Evolutionary conservation across 2,329 filamentous ascomycete genomes (phyloP), one percentile per base, ranked within the genome.

Genomic region (Ascochyta viciae-villosae): DNA sequence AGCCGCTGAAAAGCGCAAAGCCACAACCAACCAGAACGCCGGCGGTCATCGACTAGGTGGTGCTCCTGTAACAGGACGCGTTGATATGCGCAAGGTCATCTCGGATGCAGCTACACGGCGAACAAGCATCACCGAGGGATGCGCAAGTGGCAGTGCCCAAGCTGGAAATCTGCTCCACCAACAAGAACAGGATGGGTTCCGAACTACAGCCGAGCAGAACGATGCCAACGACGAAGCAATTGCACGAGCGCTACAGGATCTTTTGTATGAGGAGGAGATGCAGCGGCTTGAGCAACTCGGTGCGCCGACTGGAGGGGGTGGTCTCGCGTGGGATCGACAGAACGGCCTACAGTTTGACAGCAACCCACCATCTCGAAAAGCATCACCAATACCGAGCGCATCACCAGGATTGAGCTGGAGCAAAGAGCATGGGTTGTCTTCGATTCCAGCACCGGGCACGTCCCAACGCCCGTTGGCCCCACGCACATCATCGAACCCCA

Each of bases 141-240:
- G 94, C 73, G 92, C 86, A 24, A 92, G 88, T 54, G 87, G 86
- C 12, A 87, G 84, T 33, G 84, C 85, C 42, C 85, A 86, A 58
- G 87, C 88, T 41, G 78, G 81, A n/a, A 85, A 88, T 67, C 85
- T 93, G 19, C 82, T 83, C 3, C 83, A 87, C 15, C 84, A 90
- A 55, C 89, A 88, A 34, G 86, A 86, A 6, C 81, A 81, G 53
- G 65, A 89, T 62, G 91, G 92, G 0, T 94, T 96, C 78, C 85
- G 84, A 57, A 97, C 92, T 0, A 85, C 90, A 67, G 92, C 91
- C 0, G 91, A 96, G 63, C 90, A 96, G 72, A 92, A 96, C 51
- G 89, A 92, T 64, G 93, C 92, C 3, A 96, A 96, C 66, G 91
- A 96, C 52, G 83, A 85, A 23, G 93, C 93, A 5, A 96, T 96